Base-by-base conservation (phyloP, 345 rosid species). In the Limnanthes douglasii region DNA sequence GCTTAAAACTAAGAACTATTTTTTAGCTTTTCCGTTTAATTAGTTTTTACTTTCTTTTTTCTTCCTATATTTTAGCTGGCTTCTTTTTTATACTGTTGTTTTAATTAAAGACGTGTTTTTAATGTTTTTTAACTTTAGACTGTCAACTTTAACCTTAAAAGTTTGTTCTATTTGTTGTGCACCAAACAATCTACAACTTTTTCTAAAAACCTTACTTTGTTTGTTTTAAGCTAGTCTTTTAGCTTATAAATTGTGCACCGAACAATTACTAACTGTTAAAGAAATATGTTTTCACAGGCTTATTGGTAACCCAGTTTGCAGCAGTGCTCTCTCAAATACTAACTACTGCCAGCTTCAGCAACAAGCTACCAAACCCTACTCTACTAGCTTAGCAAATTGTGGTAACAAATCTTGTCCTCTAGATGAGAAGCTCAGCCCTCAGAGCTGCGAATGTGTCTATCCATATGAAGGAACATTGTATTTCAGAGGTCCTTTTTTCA, bases 391-490 rank as follows among this genome's bases (percentile, higher is more conserved):
- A 31, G 73, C 85, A 7, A 69, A 73, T 43, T 90, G 98, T 39
- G 79, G 73, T 49, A 60, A 61, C 14, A 68, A 62, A 58, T 31
- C 55, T 12, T 84, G 92, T 41, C 73, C 73, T 8, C 21, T 15
- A 8, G 80, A 81, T 46, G 84, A 73, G 62, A 84, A 64, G 67
- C 56, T 77, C 3, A 90, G 84, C 53, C 98, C 98, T 59, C 95
- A 80, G 50, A 84, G 85, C 45, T 84, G 98, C 38, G 81, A 69
- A 56, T 90, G 98, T 20, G 76, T 79, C 11, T 72, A 72, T 53
- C 98, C 98, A 26, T 84, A 62, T 13, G 78, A 74, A 64, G 98
- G 98, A 25, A 80, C 81, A 33, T 31, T 90, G 27, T 79, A 72
- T 56, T 90, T 84, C 62, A 51, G 86, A 65, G 94, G 66, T 11